Conservation (phyloP, 2,329 filamentous ascomycete species). For the Bipolaris cookei region DNA sequence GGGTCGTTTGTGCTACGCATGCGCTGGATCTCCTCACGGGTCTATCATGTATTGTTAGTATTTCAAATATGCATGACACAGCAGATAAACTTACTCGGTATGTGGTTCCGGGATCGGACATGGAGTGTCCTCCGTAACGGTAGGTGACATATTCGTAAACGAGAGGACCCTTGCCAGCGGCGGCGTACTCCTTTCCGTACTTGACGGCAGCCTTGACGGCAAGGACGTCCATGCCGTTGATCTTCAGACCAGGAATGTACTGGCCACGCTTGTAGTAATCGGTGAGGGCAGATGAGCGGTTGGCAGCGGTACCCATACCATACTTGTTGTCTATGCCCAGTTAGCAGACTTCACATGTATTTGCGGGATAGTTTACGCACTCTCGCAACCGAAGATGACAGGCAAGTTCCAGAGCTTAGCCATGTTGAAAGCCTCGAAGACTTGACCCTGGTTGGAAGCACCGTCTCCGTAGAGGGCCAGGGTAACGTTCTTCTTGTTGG, state of each 20-base stretch:
- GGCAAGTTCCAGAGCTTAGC: conserved; percentile 98
- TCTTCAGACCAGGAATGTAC: conserved; percentile 98
- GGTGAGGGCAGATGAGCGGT: conserved; percentile 91
- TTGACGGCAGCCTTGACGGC: conserved; percentile 95
- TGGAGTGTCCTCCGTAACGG: conserved; percentile 98
- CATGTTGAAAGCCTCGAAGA: conserved; percentile 99
- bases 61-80: background rate
- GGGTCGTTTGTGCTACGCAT: conserved; percentile 99
- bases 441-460: conserved; percentile 98
- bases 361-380: conserved; percentile 62
- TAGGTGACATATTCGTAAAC: conserved; percentile 99
- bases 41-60: conserved; percentile 53
- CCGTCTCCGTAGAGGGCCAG: conserved; percentile 96
- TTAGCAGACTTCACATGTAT: conserved; percentile 23
- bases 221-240: conserved; percentile 99
- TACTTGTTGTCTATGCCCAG: conserved; percentile 92
- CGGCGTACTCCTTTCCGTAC: conserved; percentile 89
- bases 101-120: conserved; percentile 99
- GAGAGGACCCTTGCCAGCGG: conserved; percentile 84
- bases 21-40: conserved; percentile 98
- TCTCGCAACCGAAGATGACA: conserved; percentile 96
- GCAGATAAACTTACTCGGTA: conserved; percentile 67
- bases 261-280: conserved; percentile 99
- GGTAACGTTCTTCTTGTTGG: conserved; percentile 81
- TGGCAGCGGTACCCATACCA: conserved; percentile 97